phyloP scores from a whole-genome alignment of 345 rosid genomes.

The Angophora floribunda region DNA sequence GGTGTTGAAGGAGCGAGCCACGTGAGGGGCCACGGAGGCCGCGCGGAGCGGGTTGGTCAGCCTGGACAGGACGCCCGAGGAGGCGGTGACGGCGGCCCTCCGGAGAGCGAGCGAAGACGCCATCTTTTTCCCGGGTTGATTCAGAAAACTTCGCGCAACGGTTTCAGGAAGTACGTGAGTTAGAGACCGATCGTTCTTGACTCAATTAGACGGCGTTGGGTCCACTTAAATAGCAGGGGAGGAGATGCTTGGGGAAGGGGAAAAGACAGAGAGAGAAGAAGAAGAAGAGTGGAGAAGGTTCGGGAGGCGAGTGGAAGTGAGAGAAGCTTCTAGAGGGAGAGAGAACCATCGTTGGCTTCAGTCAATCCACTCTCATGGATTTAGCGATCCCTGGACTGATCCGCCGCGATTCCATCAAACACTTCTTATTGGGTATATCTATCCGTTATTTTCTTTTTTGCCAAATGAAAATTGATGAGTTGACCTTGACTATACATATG shows the following conservation, averaged over 20 bases:
- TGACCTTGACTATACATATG: neutral
- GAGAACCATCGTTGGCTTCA: neutral
- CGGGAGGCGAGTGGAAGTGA: neutral
- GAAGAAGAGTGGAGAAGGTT: slow-evolving; percentile 3
- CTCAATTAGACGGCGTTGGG: neutral
- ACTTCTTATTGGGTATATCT: neutral
- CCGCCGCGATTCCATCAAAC: neutral
- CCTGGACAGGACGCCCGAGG: slow-evolving; percentile 7
- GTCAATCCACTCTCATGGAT: neutral
- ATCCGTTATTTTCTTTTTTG: neutral
- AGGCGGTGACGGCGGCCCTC: slow-evolving; percentile 7
- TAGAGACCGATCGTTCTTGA: neutral
- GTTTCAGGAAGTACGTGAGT: no score
- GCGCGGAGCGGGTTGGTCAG: slow-evolving; percentile 5
- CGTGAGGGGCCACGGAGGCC: slow-evolving; percentile 1
- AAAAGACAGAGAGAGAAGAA: neutral
- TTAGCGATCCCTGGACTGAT: neutral
- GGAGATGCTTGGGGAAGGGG: slow-evolving; percentile 7
- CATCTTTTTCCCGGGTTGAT: slow-evolving; percentile 5
- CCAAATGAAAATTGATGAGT: neutral
- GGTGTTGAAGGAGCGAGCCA: slow-evolving; percentile 30
- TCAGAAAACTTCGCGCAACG: neutral
- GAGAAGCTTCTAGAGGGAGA: neutral
- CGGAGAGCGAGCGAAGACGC: slow-evolving; percentile 25
- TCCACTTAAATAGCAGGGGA: neutral